Conservation (phyloP, 495 filamentous ascomycete genomes). For the Sordaria brevicollis region DNA sequence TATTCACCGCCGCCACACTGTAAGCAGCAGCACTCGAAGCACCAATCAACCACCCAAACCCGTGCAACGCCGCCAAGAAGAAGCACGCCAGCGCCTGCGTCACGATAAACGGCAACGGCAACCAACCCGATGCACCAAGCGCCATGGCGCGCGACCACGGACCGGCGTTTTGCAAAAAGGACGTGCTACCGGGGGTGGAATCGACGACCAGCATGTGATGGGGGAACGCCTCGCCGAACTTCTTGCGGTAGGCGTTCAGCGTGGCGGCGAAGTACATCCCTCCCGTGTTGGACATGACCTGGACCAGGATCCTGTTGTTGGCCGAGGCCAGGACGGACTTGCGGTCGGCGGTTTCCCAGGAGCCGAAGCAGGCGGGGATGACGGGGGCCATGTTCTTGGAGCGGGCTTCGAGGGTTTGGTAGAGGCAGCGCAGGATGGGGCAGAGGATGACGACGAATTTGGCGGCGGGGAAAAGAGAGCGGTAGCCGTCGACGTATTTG, state of each 20-base stretch:
- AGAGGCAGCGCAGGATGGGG: slow-evolving; percentile 34
- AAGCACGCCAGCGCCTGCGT: slow-evolving; percentile 31
- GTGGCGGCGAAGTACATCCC: slow-evolving; percentile 40
- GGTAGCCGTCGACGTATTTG: slow-evolving; percentile 45
- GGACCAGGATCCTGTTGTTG: slow-evolving; percentile 32
- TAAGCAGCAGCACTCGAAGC: slow-evolving; percentile 24
- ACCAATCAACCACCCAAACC: slow-evolving; percentile 21
- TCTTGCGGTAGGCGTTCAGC: slow-evolving; percentile 32
- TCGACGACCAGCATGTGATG: slow-evolving; percentile 38
- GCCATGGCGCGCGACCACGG: slow-evolving; percentile 45
- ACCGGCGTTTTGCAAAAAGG: slow-evolving; percentile 36
- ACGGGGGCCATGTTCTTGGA: slow-evolving; percentile 39
- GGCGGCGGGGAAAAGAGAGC: slow-evolving; percentile 35
- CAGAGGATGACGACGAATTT: slow-evolving; percentile 39
- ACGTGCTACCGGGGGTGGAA: slow-evolving; percentile 40
- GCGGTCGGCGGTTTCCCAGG: neutral
- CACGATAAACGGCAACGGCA: slow-evolving; percentile 35
- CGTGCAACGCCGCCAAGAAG: slow-evolving; percentile 20
- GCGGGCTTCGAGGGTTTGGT: slow-evolving; percentile 30
- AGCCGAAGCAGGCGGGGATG: slow-evolving; percentile 32
- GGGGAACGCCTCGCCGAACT: slow-evolving; percentile 25
- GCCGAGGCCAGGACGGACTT: neutral
- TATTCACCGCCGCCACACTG: slow-evolving; percentile 24
- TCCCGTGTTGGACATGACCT: slow-evolving; percentile 44
- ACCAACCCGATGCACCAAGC: slow-evolving; percentile 29